phyloP scores from a whole-genome alignment of 805 yeast genomes.

The Nakazawaea ambrosiae region DNA sequence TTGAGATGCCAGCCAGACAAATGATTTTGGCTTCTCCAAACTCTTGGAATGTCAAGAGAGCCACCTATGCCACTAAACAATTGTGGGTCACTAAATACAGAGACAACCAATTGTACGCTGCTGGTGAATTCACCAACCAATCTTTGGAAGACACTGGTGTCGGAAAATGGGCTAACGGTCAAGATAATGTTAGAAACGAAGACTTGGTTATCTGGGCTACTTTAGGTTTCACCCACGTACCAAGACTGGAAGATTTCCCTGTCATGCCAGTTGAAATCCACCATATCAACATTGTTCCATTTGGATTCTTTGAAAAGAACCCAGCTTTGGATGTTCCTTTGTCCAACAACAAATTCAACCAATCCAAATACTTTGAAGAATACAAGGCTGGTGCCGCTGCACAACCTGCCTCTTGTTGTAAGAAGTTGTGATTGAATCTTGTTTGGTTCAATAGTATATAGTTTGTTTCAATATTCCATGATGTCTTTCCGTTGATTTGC shows the following conservation, averaged over 20 bases:
- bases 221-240: constrained; percentile 74
- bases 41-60: constrained; percentile 64
- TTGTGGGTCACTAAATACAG: constrained; percentile 76
- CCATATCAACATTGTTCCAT: constrained; percentile 59
- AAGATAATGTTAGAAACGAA: constrained; percentile 63
- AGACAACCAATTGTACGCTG: constrained; percentile 69
- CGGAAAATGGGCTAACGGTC: constrained; percentile 63
- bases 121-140: constrained; percentile 85
- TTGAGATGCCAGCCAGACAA: constrained; percentile 68
- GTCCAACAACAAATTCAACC: constrained; percentile 60
- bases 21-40: constrained; percentile 62
- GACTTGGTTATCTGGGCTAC: constrained; percentile 81
- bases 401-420: constrained; percentile 7
- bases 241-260: constrained; percentile 83
- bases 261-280: constrained; percentile 83
- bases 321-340: constrained; percentile 78
- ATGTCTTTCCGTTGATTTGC: no score
- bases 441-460: no score
- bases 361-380: constrained; percentile 29
- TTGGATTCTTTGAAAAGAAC: constrained; percentile 69
- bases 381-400: not conserved
- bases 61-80: constrained; percentile 69
- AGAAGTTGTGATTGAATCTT: constrained; percentile 4
- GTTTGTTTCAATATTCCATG: no score
- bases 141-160: constrained; percentile 65